A percentile compares a stretch with the other conserved stretches of the same genome.
Conservation (phyloP, 805 yeast species). For the Lipomyces japonicus region DNA sequence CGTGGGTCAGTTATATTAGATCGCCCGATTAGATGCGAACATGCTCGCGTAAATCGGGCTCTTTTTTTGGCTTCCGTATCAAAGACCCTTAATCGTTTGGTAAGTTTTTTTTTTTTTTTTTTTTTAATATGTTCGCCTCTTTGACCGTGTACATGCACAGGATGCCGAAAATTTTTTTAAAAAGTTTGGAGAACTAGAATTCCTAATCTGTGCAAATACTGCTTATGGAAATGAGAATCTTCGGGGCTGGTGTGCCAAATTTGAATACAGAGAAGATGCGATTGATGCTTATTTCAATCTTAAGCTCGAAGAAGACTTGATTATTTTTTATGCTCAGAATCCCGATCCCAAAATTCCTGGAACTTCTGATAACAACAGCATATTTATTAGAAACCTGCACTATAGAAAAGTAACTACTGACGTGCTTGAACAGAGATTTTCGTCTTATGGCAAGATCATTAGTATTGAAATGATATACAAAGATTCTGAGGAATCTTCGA, state of each 20-base stretch:
- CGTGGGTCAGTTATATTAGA: constrained; percentile 22
- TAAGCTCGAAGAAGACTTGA: background rate
- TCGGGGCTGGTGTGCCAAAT: constrained; percentile 64
- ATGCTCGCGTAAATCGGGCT: constrained; percentile 88
- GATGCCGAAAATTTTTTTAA: constrained; percentile 21
- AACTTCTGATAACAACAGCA: constrained; percentile 61
- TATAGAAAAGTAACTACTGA: constrained; percentile 49
- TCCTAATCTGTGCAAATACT: constrained; percentile 19
- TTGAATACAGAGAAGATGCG: constrained; percentile 80
- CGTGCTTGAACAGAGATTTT: constrained; percentile 54
- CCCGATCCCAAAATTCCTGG: constrained; percentile 37
- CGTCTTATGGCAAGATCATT: constrained; percentile 60
- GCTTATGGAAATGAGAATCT: constrained; percentile 17
- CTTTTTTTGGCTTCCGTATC: constrained; percentile 49
- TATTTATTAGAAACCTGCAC: constrained; percentile 71
- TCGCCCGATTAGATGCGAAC: constrained; percentile 70
- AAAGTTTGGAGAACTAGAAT: constrained; percentile 22
- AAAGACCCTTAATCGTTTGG: constrained; percentile 5
- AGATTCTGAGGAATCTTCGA: background rate
- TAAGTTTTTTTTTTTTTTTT: background rate
- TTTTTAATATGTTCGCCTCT: background rate
- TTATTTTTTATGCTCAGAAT: constrained; percentile 37
- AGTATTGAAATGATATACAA: constrained; percentile 34
- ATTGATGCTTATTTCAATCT: constrained; percentile 66
- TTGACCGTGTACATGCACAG: constrained; percentile 2